Evolutionary conservation across 1,139 yeast species (phyloP).

Genomic region (Suhomyces choctaworum): DNA sequence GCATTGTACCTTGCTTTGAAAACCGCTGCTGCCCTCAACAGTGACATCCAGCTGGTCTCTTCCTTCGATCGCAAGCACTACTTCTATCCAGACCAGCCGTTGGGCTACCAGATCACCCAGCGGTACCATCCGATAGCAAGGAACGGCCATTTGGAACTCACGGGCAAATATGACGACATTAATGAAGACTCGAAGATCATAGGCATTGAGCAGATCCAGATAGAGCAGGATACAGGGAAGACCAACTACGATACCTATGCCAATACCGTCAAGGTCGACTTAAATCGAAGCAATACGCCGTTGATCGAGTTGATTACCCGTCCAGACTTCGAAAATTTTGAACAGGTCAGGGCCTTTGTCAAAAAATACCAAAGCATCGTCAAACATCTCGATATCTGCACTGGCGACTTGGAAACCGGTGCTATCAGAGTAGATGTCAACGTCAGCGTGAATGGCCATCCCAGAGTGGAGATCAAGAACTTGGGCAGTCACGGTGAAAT

Average conservation of each 20-base stretch:
- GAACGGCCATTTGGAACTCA: constrained; percentile 57
- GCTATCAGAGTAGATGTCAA: constrained; percentile 96
- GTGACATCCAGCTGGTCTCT: constrained; percentile 56
- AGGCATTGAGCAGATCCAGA: constrained; percentile 70
- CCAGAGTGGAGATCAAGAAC: constrained; percentile 86
- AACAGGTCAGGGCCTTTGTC: constrained; percentile 75
- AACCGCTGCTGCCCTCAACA: constrained; percentile 70
- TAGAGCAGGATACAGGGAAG: constrained; percentile 95
- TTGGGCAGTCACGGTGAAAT: constrained; percentile 84
- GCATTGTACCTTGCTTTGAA: constrained; percentile 70
- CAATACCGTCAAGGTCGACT: constrained; percentile 59
- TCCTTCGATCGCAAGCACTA: constrained; percentile 93
- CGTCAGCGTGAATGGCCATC: constrained; percentile 68
- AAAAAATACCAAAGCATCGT: constrained; percentile 77
- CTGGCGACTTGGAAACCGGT: constrained; percentile 92
- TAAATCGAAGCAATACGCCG: constrained; percentile 84
- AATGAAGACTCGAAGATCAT: constrained; percentile 41
- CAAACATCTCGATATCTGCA: constrained; percentile 67
- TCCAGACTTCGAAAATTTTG: constrained; percentile 75
- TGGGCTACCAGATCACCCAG: constrained; percentile 95
- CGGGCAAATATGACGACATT: constrained; percentile 55
- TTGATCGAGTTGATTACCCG: constrained; percentile 87
- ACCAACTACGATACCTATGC: constrained; percentile 56
- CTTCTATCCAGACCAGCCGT: constrained; percentile 94
- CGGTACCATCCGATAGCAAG: constrained; percentile 77